phyloP scores from a whole-genome alignment of 1,139 yeast species.

The Kodamaea arcana region DNA sequence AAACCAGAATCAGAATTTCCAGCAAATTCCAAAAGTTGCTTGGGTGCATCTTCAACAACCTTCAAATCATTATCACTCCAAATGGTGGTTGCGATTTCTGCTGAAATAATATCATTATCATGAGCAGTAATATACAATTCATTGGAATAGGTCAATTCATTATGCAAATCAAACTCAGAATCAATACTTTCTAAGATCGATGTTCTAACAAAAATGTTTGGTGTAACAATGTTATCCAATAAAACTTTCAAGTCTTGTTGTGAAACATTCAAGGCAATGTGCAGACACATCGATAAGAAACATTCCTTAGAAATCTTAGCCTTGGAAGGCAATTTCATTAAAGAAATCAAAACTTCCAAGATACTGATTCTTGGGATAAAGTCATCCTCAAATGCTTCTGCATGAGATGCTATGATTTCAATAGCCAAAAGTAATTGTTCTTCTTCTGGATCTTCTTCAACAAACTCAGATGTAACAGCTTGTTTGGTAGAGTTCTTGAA shows the following conservation, averaged over 20 bases:
- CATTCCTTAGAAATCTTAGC: conserved; percentile 83
- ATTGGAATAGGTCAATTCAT: conserved; percentile 46
- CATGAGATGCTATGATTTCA: conserved; percentile 72
- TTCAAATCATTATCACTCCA: conserved; percentile 75
- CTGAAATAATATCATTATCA: conserved; percentile 63
- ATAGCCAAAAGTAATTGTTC: conserved; percentile 77
- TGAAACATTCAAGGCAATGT: conserved; percentile 60
- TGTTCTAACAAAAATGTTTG: conserved; percentile 69
- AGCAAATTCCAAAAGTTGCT: conserved; percentile 46
- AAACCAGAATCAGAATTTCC: conserved; percentile 57
- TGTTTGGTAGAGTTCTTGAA: conserved; percentile 47
- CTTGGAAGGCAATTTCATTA: conserved; percentile 71
- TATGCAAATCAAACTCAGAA: conserved; percentile 75
- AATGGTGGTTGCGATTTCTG: conserved; percentile 69
- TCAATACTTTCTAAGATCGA: conserved; percentile 82
- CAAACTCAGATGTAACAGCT: conserved; percentile 56
- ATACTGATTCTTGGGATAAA: conserved; percentile 67
- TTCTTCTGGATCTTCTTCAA: conserved; percentile 79
- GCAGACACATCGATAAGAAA: conserved; percentile 69
- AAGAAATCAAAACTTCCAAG: conserved; percentile 56
- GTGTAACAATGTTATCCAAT: conserved; percentile 54
- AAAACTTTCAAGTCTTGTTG: conserved; percentile 56
- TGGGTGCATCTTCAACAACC: conserved; percentile 41
- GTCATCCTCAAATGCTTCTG: conserved; percentile 65
- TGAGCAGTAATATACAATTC: conserved; percentile 79